These are phyloP conservation scores for Chaetoscypha palmicola DNA, from an alignment of 2,329 filamentous ascomycete species.

Conservation along the genomic window DNA sequence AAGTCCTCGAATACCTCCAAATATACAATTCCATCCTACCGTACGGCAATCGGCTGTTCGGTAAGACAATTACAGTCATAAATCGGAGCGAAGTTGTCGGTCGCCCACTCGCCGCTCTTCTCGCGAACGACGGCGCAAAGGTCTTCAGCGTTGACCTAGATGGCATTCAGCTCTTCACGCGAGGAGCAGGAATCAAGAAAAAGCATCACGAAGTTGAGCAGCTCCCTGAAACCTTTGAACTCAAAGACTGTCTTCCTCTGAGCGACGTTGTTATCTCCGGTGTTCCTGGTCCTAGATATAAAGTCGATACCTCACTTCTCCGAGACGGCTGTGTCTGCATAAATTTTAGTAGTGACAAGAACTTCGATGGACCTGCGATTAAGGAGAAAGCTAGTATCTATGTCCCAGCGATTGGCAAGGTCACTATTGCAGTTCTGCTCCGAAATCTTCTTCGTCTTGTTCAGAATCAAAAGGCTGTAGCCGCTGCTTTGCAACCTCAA, in stretches of 20 bases:
- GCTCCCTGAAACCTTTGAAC: constrained; percentile 70
- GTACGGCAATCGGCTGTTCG: constrained; percentile 86
- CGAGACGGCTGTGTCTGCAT: constrained; percentile 94
- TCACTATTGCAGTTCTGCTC: constrained; percentile 87
- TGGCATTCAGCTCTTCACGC: constrained; percentile 85
- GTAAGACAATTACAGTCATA: constrained; percentile 91
- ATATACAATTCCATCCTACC: constrained; percentile 95
- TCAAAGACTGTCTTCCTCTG: constrained; percentile 75
- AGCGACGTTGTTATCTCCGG: constrained; percentile 95
- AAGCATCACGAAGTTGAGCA: constrained; percentile 72
- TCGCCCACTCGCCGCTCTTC: constrained; percentile 79
- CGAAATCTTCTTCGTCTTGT: constrained; percentile 62
- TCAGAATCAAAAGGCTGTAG: constrained; percentile 9
- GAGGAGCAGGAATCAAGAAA: constrained; percentile 80
- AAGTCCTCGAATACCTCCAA: constrained; percentile 90
- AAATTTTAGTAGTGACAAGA: constrained; percentile 94
- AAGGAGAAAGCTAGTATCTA: constrained; percentile 97
- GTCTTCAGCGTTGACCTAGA: constrained; percentile 94
- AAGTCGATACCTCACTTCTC: constrained; percentile 77
- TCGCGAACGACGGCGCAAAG: constrained; percentile 92
- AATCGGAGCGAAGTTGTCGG: constrained; percentile 96
- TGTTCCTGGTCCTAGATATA: constrained; percentile 81
- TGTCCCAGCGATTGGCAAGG: constrained; percentile 93
- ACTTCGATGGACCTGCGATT: constrained; percentile 76
- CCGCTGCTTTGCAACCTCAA: no score